Conservation (phyloP, 352 stramenopile species). For the Phytophthora aleatoria region DNA sequence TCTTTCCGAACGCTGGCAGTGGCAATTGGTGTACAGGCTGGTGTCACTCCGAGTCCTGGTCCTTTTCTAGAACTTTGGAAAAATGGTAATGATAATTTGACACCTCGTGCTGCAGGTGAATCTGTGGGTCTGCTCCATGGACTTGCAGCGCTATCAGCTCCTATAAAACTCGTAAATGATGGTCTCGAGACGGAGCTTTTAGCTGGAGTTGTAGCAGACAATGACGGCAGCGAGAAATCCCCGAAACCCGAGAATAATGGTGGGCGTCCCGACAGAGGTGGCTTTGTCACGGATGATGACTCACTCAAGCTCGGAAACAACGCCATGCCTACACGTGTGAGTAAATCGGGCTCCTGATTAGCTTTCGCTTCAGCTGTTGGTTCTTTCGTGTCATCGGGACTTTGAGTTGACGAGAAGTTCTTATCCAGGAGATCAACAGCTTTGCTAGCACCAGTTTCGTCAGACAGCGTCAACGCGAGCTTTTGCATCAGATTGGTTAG, state of each 20-base stretch:
- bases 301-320: slow-evolving; percentile 35
- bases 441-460: slow-evolving; percentile 21
- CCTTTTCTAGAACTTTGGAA: slow-evolving; percentile 75
- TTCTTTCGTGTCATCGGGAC: background rate
- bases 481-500: slow-evolving; percentile 30
- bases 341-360: slow-evolving; percentile 28
- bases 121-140: slow-evolving; percentile 5
- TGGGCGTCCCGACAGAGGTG: slow-evolving; percentile 19
- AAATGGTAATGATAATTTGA: slow-evolving; percentile 64
- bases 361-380: slow-evolving; percentile 1
- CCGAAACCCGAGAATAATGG: slow-evolving; percentile 34
- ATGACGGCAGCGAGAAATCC: slow-evolving; percentile 35
- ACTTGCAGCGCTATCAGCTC: slow-evolving; percentile 16
- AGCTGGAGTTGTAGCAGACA: slow-evolving; percentile 22
- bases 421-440: slow-evolving; percentile 35
- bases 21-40: slow-evolving; percentile 70
- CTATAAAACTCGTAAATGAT: slow-evolving; percentile 33
- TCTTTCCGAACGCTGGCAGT: slow-evolving; percentile 77
- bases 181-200: slow-evolving; percentile 32
- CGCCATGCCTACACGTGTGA: slow-evolving; percentile 31
- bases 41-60: slow-evolving; percentile 54
- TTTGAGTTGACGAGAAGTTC: slow-evolving; percentile 21
- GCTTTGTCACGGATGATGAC: slow-evolving; percentile 19
- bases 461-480: slow-evolving; percentile 26
- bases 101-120: slow-evolving; percentile 16